A percentile compares a stretch with the other conserved stretches of the same genome.
These are phyloP conservation scores for Spergularia marina DNA, from an alignment of 148 eudicot genomes.

Conservation along the genomic window DNA sequence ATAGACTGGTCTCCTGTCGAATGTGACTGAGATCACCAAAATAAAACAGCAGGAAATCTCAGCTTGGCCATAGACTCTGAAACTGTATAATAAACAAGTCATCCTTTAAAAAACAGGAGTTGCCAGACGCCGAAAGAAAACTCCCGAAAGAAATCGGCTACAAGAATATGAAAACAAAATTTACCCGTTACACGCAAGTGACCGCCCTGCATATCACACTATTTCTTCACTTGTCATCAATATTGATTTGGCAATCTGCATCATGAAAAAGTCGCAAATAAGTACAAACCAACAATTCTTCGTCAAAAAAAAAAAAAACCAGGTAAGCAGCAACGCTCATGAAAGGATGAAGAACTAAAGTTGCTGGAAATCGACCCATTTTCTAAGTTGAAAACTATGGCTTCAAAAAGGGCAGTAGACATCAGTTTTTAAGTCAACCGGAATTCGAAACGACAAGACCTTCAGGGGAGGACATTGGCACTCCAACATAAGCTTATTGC, in stretches of 20 bases:
- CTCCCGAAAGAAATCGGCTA: not conserved
- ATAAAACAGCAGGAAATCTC: constrained; percentile 45
- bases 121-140: not conserved
- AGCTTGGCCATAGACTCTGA: constrained; percentile 28
- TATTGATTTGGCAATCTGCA: constrained; percentile 14
- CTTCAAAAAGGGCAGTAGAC: too few species aligned
- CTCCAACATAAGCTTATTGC: too few species aligned
- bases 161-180: not conserved
- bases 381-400: too few species aligned
- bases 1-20: not conserved
- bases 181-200: constrained; percentile 15
- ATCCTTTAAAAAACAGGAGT: not conserved
- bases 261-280: constrained; percentile 7
- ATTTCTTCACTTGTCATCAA: constrained; percentile 6
- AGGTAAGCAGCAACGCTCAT: too few species aligned
- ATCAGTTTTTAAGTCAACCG: too few species aligned
- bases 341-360: too few species aligned
- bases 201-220: not conserved
- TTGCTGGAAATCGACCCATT: too few species aligned
- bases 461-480: too few species aligned
- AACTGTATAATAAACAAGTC: not conserved
- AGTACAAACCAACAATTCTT: not conserved
- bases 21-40: constrained; percentile 36
- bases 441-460: too few species aligned
- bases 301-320: too few species aligned